These are phyloP conservation scores for Brettanomyces sp. DNA, from an alignment of 805 yeast species.

Conservation along the genomic window DNA sequence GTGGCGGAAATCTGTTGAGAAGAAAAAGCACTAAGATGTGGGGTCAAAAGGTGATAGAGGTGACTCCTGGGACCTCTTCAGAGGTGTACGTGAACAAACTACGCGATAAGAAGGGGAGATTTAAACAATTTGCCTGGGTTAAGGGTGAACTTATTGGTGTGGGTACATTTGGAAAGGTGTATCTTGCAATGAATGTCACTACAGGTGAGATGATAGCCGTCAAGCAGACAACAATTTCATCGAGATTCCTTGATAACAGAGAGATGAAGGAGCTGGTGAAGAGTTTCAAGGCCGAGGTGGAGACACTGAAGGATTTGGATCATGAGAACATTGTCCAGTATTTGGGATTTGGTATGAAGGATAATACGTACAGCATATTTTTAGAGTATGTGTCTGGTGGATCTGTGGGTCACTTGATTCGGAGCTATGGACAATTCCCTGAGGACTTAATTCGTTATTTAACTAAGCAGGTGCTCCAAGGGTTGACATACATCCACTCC, in stretches of 20 bases:
- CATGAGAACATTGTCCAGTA: slow-evolving; percentile 94
- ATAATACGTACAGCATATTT: slow-evolving; percentile 72
- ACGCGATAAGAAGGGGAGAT: slow-evolving; percentile 55
- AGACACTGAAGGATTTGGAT: slow-evolving; percentile 86
- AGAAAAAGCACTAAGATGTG: slow-evolving; percentile 90
- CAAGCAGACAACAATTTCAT: slow-evolving; percentile 76
- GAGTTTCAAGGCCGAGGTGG: slow-evolving; percentile 83
- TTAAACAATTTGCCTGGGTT: slow-evolving; percentile 91
- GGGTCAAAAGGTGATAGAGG: slow-evolving; percentile 92
- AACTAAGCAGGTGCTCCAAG: slow-evolving; percentile 72
- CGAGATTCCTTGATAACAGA: slow-evolving; percentile 30
- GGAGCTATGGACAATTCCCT: slow-evolving; percentile 78
- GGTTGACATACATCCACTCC: slow-evolving; percentile 80
- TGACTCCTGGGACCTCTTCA: slow-evolving; percentile 60
- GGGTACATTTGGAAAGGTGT: slow-evolving; percentile 95
- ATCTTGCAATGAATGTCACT: slow-evolving; percentile 83
- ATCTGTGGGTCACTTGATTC: slow-evolving; percentile 77
- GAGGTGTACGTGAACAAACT: slow-evolving; percentile 59
- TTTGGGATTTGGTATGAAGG: slow-evolving; percentile 78
- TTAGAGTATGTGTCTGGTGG: slow-evolving; percentile 98
- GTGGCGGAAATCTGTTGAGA: slow-evolving; percentile 35
- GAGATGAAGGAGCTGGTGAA: slow-evolving; percentile 57
- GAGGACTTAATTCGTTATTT: slow-evolving; percentile 65
- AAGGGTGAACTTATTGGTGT: slow-evolving; percentile 94
- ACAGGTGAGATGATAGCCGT: slow-evolving; percentile 99